Percentiles rank a stretch among this genome's conserved stretches.
phyloP scores from a whole-genome alignment of 2,329 filamentous ascomycete species.

The Pyricularia sp. region DNA sequence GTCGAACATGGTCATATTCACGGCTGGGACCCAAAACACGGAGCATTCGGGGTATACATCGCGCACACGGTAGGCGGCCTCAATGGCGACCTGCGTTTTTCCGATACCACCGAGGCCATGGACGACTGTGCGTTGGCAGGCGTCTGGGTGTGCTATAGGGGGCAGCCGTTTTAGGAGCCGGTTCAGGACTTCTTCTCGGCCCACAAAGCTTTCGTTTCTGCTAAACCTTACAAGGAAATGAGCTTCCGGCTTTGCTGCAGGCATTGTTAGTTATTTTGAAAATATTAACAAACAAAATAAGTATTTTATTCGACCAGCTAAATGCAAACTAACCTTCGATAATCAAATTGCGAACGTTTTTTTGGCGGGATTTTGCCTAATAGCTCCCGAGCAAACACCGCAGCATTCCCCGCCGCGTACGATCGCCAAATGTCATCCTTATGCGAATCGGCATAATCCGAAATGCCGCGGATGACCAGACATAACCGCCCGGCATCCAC shows the following conservation, averaged over 20 bases:
- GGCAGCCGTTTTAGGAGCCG: slow-evolving; percentile 10
- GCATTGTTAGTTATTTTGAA: too few relatives aligned
- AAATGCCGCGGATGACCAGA: too few relatives aligned
- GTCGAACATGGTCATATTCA: too few relatives aligned
- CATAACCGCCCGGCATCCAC: slow-evolving; percentile 3
- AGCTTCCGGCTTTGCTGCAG: slow-evolving; percentile 5
- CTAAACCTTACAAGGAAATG: slow-evolving; percentile 12
- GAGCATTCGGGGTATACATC: slow-evolving; percentile 2
- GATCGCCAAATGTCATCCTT: too few relatives aligned
- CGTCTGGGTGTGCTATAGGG: slow-evolving; percentile 3
- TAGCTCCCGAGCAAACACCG: slow-evolving; percentile 16
- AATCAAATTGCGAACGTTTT: not conserved
- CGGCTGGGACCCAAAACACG: too few relatives aligned
- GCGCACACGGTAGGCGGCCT: slow-evolving; percentile 20
- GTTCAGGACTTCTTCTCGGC: slow-evolving; percentile 11
- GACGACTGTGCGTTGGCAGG: slow-evolving; percentile 6
- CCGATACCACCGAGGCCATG: slow-evolving; percentile 24
- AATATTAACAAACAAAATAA: not conserved
- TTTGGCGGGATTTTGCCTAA: slow-evolving; percentile 2
- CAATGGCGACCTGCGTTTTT: slow-evolving; percentile 29
- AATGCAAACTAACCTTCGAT: not conserved
- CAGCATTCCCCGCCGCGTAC: slow-evolving; percentile 12
- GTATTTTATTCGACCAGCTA: too few relatives aligned
- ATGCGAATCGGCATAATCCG: too few relatives aligned
- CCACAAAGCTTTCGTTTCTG: slow-evolving; percentile 17